Percentiles rank a stretch among this genome's conserved stretches.
Evolutionary conservation across 805 yeast species (phyloP).

Genomic region (Saccharomyces paradoxus): DNA sequence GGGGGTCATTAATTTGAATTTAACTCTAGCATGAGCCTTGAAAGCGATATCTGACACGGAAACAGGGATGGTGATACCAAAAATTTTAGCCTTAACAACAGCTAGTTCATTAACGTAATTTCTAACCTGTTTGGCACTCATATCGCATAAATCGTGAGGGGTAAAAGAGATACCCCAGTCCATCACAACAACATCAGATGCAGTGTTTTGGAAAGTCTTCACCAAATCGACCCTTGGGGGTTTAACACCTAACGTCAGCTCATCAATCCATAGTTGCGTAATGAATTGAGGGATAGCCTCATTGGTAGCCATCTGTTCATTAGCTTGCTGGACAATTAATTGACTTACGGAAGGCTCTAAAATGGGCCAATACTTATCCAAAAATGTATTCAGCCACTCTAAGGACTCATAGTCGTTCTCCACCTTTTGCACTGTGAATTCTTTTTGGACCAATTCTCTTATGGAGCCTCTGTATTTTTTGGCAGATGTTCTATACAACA

Average conservation of each 20-base stretch:
- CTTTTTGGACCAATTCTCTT: conserved; percentile 79
- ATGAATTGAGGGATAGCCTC: conserved; percentile 74
- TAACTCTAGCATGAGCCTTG: conserved; percentile 62
- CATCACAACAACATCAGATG: conserved; percentile 90
- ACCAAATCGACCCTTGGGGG: conserved; percentile 91
- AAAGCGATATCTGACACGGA: conserved; percentile 74
- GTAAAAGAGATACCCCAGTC: conserved; percentile 92
- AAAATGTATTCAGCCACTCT: conserved; percentile 89
- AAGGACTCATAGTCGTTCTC: conserved; percentile 87
- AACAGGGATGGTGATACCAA: conserved; percentile 76
- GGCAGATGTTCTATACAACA: conserved; percentile 76
- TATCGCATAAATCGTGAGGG: conserved; percentile 82
- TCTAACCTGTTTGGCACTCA: conserved; percentile 76
- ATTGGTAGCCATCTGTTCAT: conserved; percentile 70
- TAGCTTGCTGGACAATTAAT: conserved; percentile 77
- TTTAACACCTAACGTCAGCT: conserved; percentile 88
- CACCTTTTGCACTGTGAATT: conserved; percentile 67
- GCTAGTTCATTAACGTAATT: conserved; percentile 77
- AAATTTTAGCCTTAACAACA: conserved; percentile 68
- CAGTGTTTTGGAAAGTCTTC: conserved; percentile 83
- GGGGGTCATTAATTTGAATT: conserved; percentile 80
- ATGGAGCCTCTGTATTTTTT: conserved; percentile 67
- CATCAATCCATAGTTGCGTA: conserved; percentile 75
- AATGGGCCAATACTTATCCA: conserved; percentile 86
- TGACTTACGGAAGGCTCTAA: conserved; percentile 85